A percentile compares a stretch with the other conserved stretches of the same genome.
phyloP scores from a whole-genome alignment of 495 filamentous ascomycete species.

The Hypomontagnella submonticulosa region DNA sequence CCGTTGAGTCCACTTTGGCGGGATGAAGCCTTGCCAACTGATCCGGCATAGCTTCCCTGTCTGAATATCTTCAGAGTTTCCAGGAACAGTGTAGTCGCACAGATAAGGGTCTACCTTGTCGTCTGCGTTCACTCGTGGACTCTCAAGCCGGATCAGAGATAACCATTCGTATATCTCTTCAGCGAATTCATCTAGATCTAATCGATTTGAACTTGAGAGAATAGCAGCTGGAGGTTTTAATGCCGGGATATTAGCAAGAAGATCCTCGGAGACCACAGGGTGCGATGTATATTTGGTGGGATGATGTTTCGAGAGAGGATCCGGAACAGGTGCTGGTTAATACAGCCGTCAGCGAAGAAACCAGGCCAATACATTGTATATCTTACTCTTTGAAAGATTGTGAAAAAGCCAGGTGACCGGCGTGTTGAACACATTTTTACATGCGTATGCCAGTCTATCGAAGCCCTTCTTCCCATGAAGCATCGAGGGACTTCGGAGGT shows the following conservation, averaged over 20 bases:
- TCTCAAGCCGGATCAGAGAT: slow-evolving; percentile 74
- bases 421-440: slow-evolving; percentile 79
- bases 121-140: slow-evolving; percentile 72
- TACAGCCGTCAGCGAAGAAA: slow-evolving; percentile 13
- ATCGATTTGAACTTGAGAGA: slow-evolving; percentile 47
- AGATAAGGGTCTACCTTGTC: slow-evolving; percentile 85
- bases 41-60: slow-evolving; percentile 57
- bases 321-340: slow-evolving; percentile 52
- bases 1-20: slow-evolving; percentile 58
- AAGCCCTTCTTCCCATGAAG: slow-evolving; percentile 92
- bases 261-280: slow-evolving; percentile 46
- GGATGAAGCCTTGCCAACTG: slow-evolving; percentile 64
- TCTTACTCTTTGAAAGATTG: slow-evolving; percentile 63
- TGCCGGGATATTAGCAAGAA: slow-evolving; percentile 59
- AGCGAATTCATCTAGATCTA: slow-evolving; percentile 68
- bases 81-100: slow-evolving; percentile 78
- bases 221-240: slow-evolving; percentile 57
- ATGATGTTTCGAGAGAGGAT: slow-evolving; percentile 64
- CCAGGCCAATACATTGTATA: not conserved
- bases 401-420: slow-evolving; percentile 85
- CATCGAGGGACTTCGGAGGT: slow-evolving; percentile 84
- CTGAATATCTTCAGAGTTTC: slow-evolving; percentile 43
- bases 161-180: slow-evolving; percentile 86
- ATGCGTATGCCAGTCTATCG: slow-evolving; percentile 84
- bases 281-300: slow-evolving; percentile 60